Evolutionary conservation across 768 basidiomycete species (phyloP).

Genomic region (Ephemerocybe angulata): DNA sequence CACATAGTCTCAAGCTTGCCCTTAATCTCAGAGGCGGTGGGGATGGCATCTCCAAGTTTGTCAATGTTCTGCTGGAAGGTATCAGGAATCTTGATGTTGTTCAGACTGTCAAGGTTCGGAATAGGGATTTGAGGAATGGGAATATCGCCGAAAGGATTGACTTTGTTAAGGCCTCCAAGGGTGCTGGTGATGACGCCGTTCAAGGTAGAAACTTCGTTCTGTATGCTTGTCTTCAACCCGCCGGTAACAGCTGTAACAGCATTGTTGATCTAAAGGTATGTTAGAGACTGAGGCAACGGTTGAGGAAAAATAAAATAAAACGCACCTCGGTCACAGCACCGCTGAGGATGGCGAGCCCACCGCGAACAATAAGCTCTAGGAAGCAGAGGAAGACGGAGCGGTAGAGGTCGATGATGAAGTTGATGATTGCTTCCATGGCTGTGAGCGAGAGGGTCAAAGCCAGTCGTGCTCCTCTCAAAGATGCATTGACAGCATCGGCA

Average conservation of each 20-base stretch:
- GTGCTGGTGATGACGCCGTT: conserved; percentile 66
- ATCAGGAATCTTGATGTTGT: conserved; percentile 77
- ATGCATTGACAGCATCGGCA: conserved; percentile 72
- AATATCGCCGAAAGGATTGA: conserved; percentile 71
- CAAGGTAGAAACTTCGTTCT: conserved; percentile 61
- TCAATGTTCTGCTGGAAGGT: conserved; percentile 70
- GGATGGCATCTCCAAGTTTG: conserved; percentile 77
- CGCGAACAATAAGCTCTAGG: conserved; percentile 82
- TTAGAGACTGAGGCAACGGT: not conserved
- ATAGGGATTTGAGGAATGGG: conserved; percentile 68
- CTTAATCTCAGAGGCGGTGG: conserved; percentile 74
- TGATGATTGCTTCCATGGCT: conserved; percentile 82
- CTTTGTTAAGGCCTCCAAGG: conserved; percentile 66
- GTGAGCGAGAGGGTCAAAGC: conserved; percentile 74
- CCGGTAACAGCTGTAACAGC: conserved; percentile 58
- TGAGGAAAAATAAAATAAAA: conserved; percentile 2
- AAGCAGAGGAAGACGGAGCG: conserved; percentile 94
- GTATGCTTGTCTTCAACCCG: conserved; percentile 64
- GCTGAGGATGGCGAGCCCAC: conserved; percentile 76
- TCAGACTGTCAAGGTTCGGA: conserved; percentile 68
- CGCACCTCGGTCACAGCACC: conserved; percentile 79
- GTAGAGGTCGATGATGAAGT: conserved; percentile 89
- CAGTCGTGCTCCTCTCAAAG: conserved; percentile 71
- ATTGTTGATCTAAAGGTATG: conserved; percentile 56
- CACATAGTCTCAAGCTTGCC: conserved; percentile 64